Evolutionary conservation across 2,329 filamentous ascomycete species (phyloP), one percentile per base, ranked within the genome.

Genomic region (Ustulina deusta): DNA sequence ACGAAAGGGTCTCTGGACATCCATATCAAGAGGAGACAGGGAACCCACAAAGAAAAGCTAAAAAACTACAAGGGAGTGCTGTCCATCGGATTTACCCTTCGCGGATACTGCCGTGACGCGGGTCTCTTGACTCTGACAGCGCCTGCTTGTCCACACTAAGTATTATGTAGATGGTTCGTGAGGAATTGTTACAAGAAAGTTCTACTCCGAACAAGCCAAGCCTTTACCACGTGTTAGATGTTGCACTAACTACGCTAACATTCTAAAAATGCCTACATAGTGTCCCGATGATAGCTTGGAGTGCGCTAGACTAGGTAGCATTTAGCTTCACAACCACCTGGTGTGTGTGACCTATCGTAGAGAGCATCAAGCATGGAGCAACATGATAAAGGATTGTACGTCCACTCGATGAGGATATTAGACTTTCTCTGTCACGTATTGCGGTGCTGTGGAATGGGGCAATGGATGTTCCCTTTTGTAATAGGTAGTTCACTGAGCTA

Each of bases 171-270:
- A 2, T 44, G 49, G 49, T 56, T 56, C 40, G 42, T 27, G 22
- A 36, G 27, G 13, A 46, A 29, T 32, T 29, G 29, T 22, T 15
- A 17, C 20, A 25, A 48, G 42, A 40, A 29, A 22, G 40, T 56
- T 46, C 29, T 46, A 42, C n/a, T 49, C 34, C 20, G 38, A 36
- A 49, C 48, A 40, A 61, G 63, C 63, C 52, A 66, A 66, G 63
- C 54, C 36, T 51, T 38, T 66, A 61, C 63, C 63, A 66, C 63
- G 63, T 66, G 63, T 57, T 51, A 52, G 57, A 61, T 52, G 49
- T 38, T 34, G 52, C 42, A 61, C 54, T 61, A 65, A 44, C 22
- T 65, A n/a, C 11, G 7, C 15, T 49, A 36, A 29, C 40, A 25
- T 15, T 22, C 52, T 17, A 27, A 44, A 29, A 20, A 20, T 44